A percentile compares a stretch with the other conserved stretches of the same genome.
Conservation (phyloP, 2,329 filamentous ascomycete species). For the Hortaea werneckii region DNA sequence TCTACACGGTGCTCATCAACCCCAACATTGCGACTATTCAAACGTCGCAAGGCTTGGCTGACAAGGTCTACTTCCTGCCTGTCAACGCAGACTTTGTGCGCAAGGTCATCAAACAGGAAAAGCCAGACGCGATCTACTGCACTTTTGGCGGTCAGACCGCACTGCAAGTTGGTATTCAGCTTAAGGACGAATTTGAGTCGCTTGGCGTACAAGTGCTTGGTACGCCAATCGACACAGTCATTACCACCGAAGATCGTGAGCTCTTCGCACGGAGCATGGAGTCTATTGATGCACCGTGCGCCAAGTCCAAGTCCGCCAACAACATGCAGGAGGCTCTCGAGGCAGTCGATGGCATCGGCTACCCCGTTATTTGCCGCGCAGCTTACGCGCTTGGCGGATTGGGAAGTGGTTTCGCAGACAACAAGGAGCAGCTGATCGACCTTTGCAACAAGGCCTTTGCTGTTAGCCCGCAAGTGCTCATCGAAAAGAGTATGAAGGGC, state of each 20-base stretch:
- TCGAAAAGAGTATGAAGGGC: slow-evolving; percentile 98
- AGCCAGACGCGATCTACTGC: slow-evolving; percentile 91
- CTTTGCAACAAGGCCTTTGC: slow-evolving; percentile 93
- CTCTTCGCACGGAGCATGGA: slow-evolving; percentile 98
- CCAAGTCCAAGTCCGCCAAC: slow-evolving; percentile 88
- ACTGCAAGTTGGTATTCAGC: slow-evolving; percentile 89
- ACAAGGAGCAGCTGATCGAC: slow-evolving; percentile 70
- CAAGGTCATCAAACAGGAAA: slow-evolving; percentile 92
- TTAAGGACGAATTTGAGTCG: slow-evolving; percentile 90
- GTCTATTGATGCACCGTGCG: slow-evolving; percentile 93
- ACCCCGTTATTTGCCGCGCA: slow-evolving; percentile 92
- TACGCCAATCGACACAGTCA: slow-evolving; percentile 95
- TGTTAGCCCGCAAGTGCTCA: slow-evolving; percentile 87
- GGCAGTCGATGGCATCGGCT: slow-evolving; percentile 86
- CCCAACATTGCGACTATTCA: slow-evolving; percentile 99
- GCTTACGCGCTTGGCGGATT: slow-evolving; percentile 92
- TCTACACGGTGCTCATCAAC: slow-evolving; percentile 97
- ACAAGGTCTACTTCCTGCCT: slow-evolving; percentile 97
- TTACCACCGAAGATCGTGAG: slow-evolving; percentile 96
- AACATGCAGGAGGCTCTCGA: slow-evolving; percentile 77
- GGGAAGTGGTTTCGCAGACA: slow-evolving; percentile 88
- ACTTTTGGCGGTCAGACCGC: slow-evolving; percentile 98
- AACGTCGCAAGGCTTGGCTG: slow-evolving; percentile 91
- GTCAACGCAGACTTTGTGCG: slow-evolving; percentile 95
- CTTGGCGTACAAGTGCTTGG: slow-evolving; percentile 91